A percentile compares a stretch with the other conserved stretches of the same genome.
Conservation (phyloP, 768 basidiomycete species). For the Leccinellum rugosiceps region DNA sequence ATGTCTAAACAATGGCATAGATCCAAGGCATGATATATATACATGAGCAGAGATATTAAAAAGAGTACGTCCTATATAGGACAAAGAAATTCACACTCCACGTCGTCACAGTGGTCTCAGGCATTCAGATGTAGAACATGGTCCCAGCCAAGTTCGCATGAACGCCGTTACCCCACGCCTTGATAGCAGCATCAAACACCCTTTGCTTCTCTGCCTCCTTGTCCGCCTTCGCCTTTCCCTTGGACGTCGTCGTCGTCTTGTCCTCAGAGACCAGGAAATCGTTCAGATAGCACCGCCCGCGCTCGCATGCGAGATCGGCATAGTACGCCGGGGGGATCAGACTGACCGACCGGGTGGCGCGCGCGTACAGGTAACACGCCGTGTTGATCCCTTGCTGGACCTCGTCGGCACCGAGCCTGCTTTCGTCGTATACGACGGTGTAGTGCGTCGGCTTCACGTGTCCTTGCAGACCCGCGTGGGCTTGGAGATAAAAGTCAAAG, state of each 20-base stretch:
- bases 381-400: constrained; percentile 72
- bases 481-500: constrained; percentile 68
- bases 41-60: too few species aligned
- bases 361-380: constrained; percentile 70
- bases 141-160: constrained; percentile 53
- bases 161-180: constrained; percentile 53
- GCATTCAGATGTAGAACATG: constrained; percentile 72
- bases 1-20: too few species aligned
- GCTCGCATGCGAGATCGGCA: constrained; percentile 79
- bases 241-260: constrained; percentile 39
- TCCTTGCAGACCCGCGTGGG: constrained; percentile 73
- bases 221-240: constrained; percentile 31
- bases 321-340: constrained; percentile 79
- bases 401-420: constrained; percentile 60
- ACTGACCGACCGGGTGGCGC: constrained; percentile 83
- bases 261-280: constrained; percentile 60
- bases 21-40: too few species aligned
- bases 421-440: constrained; percentile 78
- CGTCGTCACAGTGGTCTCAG: too few species aligned
- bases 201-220: constrained; percentile 28
- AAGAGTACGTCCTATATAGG: too few species aligned
- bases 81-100: too few species aligned
- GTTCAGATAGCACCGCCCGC: constrained; percentile 73
- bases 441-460: constrained; percentile 74
- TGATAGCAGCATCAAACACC: constrained; percentile 20